Evolutionary conservation across 495 filamentous ascomycete species (phyloP).

Genomic region (Penicillium parvum): DNA sequence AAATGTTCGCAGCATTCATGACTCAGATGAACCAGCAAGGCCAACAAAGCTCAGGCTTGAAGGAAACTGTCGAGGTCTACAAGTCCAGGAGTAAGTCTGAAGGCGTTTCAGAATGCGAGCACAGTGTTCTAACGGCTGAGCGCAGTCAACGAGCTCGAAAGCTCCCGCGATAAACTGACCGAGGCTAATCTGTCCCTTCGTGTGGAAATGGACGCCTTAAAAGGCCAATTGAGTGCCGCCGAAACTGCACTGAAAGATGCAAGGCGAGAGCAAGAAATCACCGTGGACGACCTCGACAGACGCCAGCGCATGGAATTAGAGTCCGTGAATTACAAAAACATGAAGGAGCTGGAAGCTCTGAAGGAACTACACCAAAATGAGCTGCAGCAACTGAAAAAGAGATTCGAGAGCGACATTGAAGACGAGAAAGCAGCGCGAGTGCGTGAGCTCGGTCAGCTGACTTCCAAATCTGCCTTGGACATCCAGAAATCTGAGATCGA

Average conservation of each 20-base stretch:
- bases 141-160: conserved; percentile 65
- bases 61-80: conserved; percentile 64
- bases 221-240: conserved; percentile 39
- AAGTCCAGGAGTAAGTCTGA: conserved; percentile 64
- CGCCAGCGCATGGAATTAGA: conserved; percentile 48
- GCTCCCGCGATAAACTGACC: conserved; percentile 51
- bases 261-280: conserved; percentile 50
- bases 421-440: conserved; percentile 56
- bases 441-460: conserved; percentile 63
- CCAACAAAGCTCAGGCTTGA: conserved; percentile 56
- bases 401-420: conserved; percentile 54
- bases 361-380: conserved; percentile 46
- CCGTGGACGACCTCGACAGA: conserved; percentile 53
- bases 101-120: neutral
- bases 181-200: conserved; percentile 53
- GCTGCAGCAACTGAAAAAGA: conserved; percentile 43
- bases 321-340: conserved; percentile 32
- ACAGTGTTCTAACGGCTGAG: conserved; percentile 2
- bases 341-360: conserved; percentile 37
- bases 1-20: conserved; percentile 55
- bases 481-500: conserved; percentile 60
- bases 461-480: conserved; percentile 55
- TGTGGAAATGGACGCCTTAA: conserved; percentile 55
- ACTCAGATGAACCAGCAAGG: conserved; percentile 57
- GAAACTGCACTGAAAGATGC: conserved; percentile 47